A percentile compares a stretch with the other conserved stretches of the same genome.
These are phyloP conservation scores for Arachis monticola DNA, from an alignment of 331 rosid genomes.

Conservation along the genomic window DNA sequence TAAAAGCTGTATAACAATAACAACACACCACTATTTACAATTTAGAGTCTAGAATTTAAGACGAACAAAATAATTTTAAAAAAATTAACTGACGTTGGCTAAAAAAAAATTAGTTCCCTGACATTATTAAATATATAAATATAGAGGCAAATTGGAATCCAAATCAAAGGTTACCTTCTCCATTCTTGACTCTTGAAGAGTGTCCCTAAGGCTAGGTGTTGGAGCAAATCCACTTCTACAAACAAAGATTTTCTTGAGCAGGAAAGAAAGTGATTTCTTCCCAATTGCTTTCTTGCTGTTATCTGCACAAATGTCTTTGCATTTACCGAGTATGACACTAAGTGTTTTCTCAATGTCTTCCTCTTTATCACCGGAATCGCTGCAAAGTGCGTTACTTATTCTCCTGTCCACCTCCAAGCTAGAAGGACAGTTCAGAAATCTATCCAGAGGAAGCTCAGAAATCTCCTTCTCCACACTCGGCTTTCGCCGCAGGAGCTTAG, in stretches of 20 bases:
- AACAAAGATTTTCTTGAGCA: constrained; percentile 86
- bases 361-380: constrained; percentile 57
- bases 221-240: constrained; percentile 90
- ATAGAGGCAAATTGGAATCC: no score
- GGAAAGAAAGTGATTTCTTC: constrained; percentile 87
- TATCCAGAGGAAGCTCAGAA: constrained; percentile 86
- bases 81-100: no score
- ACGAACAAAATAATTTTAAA: no score
- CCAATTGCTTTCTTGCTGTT: constrained; percentile 69
- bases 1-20: constrained; percentile 57
- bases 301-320: constrained; percentile 78
- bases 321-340: constrained; percentile 79
- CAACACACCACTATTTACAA: no score
- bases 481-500: constrained; percentile 70
- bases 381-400: constrained; percentile 67
- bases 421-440: constrained; percentile 96
- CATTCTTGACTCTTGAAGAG: constrained; percentile 93
- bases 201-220: constrained; percentile 72
- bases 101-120: no score
- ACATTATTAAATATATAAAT: no score
- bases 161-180: constrained; percentile 67
- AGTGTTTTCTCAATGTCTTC: constrained; percentile 90
- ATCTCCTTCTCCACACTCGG: constrained; percentile 70
- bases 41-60: no score
- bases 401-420: constrained; percentile 94